Percentiles rank a stretch among this genome's conserved stretches.
Conservation (phyloP, 2,329 filamentous ascomycete genomes). For the Beauveria scarabaeidicola region DNA sequence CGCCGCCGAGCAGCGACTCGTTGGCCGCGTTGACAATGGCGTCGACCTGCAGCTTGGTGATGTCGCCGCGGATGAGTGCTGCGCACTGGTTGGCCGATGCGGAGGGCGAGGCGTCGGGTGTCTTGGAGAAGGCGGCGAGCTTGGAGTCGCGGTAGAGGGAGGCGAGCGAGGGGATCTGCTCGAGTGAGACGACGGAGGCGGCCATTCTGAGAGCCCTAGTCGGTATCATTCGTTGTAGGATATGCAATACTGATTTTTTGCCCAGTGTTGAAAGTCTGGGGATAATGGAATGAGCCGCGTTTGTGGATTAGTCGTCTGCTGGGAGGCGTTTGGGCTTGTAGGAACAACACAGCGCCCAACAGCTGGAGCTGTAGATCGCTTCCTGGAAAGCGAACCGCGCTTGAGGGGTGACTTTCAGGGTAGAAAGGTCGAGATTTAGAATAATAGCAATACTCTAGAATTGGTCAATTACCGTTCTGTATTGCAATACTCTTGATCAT, state of each 20-base stretch:
- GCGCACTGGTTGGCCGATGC: constrained; percentile 57
- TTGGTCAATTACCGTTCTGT: too few relatives aligned
- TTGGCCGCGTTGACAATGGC: constrained; percentile 95
- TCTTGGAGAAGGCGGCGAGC: constrained; percentile 16
- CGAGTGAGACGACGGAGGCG: constrained; percentile 27
- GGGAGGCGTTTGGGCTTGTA: neutral
- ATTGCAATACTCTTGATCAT: too few relatives aligned
- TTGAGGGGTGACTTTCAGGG: neutral
- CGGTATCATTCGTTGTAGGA: neutral
- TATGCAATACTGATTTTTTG: neutral
- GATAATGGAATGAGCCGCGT: neutral
- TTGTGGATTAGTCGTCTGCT: neutral
- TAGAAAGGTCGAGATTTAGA: too few relatives aligned
- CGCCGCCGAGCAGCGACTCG: constrained; percentile 65
- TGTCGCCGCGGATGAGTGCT: constrained; percentile 64
- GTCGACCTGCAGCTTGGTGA: constrained; percentile 69
- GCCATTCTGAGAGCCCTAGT: neutral
- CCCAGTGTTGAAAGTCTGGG: neutral
- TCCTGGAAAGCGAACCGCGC: too few relatives aligned
- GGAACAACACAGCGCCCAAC: neutral
- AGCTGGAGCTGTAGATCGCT: too few relatives aligned
- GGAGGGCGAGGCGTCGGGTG: constrained; percentile 31
- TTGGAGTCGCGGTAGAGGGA: constrained; percentile 53
- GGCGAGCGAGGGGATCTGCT: constrained; percentile 54
- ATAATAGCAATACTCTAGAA: too few relatives aligned